A percentile compares a stretch with the other conserved stretches of the same genome.
Conservation (phyloP, 208 protist genomes). For the Leishmania major region DNA sequence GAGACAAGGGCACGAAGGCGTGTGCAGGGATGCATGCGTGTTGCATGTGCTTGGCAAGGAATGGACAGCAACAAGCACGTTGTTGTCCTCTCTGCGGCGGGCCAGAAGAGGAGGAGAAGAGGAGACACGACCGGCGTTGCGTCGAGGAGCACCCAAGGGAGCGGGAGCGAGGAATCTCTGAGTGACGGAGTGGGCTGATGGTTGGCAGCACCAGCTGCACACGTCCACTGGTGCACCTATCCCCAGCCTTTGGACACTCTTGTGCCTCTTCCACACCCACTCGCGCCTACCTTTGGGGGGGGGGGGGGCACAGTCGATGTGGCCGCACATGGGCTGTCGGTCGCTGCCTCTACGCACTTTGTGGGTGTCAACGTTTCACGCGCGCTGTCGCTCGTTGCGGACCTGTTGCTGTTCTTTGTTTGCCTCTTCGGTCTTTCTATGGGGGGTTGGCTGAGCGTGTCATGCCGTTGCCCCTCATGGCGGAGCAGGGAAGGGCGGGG, state of each 20-base stretch:
- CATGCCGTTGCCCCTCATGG: neutral
- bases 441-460: neutral
- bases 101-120: neutral
- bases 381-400: neutral
- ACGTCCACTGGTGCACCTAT: neutral
- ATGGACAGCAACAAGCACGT: neutral
- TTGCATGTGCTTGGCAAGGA: neutral
- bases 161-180: neutral
- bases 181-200: neutral
- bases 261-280: neutral
- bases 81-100: neutral
- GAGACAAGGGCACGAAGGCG: neutral
- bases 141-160: neutral
- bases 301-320: neutral
- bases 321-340: neutral
- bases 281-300: neutral
- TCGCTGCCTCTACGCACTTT: neutral
- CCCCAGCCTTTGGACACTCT: neutral
- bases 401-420: neutral
- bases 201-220: neutral
- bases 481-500: neutral
- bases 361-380: neutral
- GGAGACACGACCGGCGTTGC: neutral
- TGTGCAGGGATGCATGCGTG: neutral
- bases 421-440: neutral